Percentiles rank a stretch among this genome's conserved stretches.
phyloP scores from a whole-genome alignment of 495 filamentous ascomycete genomes.

The Daldinia grandis region DNA sequence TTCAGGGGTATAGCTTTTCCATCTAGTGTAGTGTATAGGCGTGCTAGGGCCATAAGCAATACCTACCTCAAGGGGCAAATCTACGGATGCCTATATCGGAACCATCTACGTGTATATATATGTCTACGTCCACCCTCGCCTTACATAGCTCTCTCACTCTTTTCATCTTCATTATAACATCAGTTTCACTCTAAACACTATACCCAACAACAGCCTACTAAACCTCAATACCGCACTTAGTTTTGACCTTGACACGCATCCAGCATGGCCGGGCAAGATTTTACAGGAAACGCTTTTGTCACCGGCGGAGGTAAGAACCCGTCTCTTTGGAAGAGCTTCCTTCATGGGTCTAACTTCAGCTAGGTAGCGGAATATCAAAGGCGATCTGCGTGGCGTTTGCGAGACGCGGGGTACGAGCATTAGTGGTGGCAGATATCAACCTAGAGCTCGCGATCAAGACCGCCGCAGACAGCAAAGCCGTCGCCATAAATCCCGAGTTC shows the following conservation, averaged over 20 bases:
- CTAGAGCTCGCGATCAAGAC: not conserved
- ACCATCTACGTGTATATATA: not conserved
- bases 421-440: not conserved
- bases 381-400: slow-evolving; percentile 1
- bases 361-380: slow-evolving; percentile 5
- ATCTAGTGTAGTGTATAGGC: not conserved
- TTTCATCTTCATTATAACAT: not conserved
- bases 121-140: not conserved
- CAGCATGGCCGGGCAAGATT: not conserved
- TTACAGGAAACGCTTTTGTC: slow-evolving; percentile 10
- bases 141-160: not conserved
- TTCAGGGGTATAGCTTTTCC: not conserved
- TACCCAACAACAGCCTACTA: not conserved
- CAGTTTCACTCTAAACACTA: not conserved
- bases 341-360: not conserved
- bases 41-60: not conserved
- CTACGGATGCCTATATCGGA: not conserved
- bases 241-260: not conserved
- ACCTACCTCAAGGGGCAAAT: not conserved
- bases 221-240: not conserved
- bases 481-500: slow-evolving; percentile 6
- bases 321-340: not conserved
- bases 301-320: slow-evolving; percentile 4
- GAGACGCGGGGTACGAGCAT: not conserved
- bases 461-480: not conserved